Conservation (phyloP, 768 basidiomycete species). For the Lactifluus volemus region DNA sequence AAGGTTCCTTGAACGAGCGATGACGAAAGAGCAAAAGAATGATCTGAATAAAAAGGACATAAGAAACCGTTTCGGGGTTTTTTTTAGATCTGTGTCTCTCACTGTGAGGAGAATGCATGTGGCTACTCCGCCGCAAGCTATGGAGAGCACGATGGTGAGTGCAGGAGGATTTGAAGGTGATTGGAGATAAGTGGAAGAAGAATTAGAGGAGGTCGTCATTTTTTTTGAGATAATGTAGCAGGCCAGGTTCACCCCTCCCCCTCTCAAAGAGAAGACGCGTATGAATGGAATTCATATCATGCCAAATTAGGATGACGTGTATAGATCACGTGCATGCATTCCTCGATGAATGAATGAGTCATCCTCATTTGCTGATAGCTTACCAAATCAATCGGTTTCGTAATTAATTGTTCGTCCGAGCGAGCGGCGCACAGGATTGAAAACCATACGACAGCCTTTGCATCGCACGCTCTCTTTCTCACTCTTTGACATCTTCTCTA, state of each 20-base stretch:
- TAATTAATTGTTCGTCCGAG: no score
- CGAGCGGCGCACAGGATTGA: no score
- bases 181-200: background rate
- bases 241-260: no score
- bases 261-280: no score
- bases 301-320: background rate
- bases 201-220: no score
- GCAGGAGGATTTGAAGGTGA: background rate
- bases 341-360: no score
- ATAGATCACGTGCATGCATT: conserved; percentile 6
- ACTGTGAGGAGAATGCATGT: conserved; percentile 1
- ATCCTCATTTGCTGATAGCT: no score
- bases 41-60: background rate
- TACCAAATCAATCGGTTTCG: no score
- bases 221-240: no score
- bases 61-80: no score
- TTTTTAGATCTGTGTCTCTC: background rate
- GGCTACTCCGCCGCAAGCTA: background rate
- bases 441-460: background rate
- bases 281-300: no score
- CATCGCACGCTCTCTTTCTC: background rate
- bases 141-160: background rate
- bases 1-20: background rate
- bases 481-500: background rate
- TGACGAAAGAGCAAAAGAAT: conserved; percentile 5